phyloP scores from a whole-genome alignment of 345 rosid genomes.

The Noccaea bulbosa region DNA sequence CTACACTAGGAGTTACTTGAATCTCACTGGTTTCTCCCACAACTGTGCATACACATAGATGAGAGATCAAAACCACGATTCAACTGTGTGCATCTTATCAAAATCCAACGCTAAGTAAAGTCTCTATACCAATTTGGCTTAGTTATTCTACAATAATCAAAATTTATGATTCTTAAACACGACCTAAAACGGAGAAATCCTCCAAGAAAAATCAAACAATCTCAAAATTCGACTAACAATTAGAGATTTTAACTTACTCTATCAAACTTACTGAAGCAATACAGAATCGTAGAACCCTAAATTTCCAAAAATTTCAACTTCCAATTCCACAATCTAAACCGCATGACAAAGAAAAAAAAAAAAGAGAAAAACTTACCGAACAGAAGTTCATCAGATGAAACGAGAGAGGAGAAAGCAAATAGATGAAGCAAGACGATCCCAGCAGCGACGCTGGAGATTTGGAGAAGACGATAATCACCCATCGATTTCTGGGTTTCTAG shows the following conservation, averaged over 20 bases:
- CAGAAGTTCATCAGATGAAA: conserved; percentile 44
- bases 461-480: conserved; percentile 42
- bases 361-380: conserved; percentile 45
- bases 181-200: background rate
- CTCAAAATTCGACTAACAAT: background rate
- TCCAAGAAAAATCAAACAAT: background rate
- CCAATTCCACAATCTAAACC: background rate
- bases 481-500: conserved; percentile 42
- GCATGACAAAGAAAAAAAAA: background rate
- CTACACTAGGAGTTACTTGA: conserved; percentile 55
- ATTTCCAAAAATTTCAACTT: conserved; percentile 20
- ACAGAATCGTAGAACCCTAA: conserved; percentile 46
- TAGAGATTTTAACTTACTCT: background rate
- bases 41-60: conserved; percentile 44
- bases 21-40: conserved; percentile 54
- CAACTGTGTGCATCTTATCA: background rate
- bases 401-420: conserved; percentile 31
- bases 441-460: conserved; percentile 43
- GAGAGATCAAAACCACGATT: background rate
- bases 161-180: background rate
- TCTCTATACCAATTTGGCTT: background rate
- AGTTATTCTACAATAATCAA: background rate
- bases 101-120: background rate
- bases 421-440: conserved; percentile 42
- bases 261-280: background rate